A percentile compares a stretch with the other conserved stretches of the same genome.
These are phyloP conservation scores for Lithospermum erythrorhizon DNA, from an alignment of 257 asterid species.

Conservation along the genomic window DNA sequence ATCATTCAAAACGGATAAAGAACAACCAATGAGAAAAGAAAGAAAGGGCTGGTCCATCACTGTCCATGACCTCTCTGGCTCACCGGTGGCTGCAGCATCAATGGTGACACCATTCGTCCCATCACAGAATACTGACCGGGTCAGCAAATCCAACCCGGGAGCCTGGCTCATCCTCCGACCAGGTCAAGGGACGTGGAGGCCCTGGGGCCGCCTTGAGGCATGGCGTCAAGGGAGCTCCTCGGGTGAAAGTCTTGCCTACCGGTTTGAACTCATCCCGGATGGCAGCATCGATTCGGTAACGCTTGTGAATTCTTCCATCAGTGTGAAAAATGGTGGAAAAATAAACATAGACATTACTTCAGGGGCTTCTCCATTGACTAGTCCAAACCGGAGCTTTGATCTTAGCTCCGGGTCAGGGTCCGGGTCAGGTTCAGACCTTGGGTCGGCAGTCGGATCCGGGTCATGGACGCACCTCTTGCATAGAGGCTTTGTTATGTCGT, in stretches of 20 bases:
- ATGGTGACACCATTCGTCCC: conserved; percentile 98
- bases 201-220: conserved; percentile 97
- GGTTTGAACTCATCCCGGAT: conserved; percentile 82
- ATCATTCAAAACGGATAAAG: conserved; percentile 21
- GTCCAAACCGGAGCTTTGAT: conserved; percentile 81
- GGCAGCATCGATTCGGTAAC: conserved; percentile 64
- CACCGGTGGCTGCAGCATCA: conserved; percentile 92
- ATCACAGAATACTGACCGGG: conserved; percentile 61
- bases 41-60: conserved; percentile 98
- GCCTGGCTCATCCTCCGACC: conserved; percentile 97
- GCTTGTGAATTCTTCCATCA: conserved; percentile 47
- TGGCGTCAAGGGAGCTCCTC: conserved; percentile 44
- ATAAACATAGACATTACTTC: conserved; percentile 62
- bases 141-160: conserved; percentile 81
- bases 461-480: conserved; percentile 72
- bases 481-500: conserved; percentile 84
- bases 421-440: conserved; percentile 37
- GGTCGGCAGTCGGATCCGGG: conserved; percentile 61
- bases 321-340: conserved; percentile 59
- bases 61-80: conserved; percentile 91
- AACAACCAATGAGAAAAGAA: conserved; percentile 30
- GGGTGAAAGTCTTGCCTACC: conserved; percentile 54
- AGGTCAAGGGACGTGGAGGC: conserved; percentile 79
- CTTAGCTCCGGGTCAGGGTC: conserved; percentile 48
- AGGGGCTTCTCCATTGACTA: conserved; percentile 65